These are phyloP conservation scores for Artomyces pyxidatus DNA, from an alignment of 768 basidiomycete species.

Conservation along the genomic window DNA sequence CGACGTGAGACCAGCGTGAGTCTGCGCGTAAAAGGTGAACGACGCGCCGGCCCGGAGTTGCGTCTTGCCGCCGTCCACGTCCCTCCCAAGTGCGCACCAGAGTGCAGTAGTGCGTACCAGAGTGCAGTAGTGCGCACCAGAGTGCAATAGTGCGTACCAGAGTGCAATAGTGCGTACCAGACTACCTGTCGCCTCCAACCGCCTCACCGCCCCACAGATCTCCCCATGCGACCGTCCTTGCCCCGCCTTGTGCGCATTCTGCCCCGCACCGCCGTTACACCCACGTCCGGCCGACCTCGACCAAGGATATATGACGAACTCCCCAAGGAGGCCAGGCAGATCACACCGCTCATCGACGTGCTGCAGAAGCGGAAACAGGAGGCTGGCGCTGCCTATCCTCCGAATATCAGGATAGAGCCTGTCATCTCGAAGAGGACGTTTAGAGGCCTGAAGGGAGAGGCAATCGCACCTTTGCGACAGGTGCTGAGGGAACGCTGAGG, in stretches of 20 bases:
- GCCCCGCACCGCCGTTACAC: conserved; percentile 25
- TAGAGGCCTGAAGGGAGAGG: conserved; percentile 29
- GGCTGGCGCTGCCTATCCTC: conserved; percentile 34
- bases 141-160: no score
- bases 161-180: no score
- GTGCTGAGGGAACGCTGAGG: conserved; percentile 26
- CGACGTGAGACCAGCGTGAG: no score
- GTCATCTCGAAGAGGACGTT: conserved; percentile 31
- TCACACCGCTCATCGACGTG: conserved; percentile 31
- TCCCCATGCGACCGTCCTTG: conserved; percentile 29
- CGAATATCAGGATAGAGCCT: conserved; percentile 44
- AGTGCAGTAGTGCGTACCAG: no score
- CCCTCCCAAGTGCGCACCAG: no score
- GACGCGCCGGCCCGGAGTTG: no score
- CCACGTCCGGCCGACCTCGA: conserved; percentile 16
- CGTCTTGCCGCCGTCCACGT: no score
- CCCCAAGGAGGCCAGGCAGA: conserved; percentile 3
- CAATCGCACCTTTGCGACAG: conserved; percentile 32
- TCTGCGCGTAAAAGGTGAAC: no score
- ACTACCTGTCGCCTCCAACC: no score
- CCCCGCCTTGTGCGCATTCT: conserved; percentile 31
- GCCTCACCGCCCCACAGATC: no score
- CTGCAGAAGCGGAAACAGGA: conserved; percentile 33
- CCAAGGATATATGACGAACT: conserved; percentile 20
- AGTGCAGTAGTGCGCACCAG: no score